phyloP scores from a whole-genome alignment of 225 moss, liverwort and hornwort species.

The Bryoerythrophyllum caledonicum region DNA sequence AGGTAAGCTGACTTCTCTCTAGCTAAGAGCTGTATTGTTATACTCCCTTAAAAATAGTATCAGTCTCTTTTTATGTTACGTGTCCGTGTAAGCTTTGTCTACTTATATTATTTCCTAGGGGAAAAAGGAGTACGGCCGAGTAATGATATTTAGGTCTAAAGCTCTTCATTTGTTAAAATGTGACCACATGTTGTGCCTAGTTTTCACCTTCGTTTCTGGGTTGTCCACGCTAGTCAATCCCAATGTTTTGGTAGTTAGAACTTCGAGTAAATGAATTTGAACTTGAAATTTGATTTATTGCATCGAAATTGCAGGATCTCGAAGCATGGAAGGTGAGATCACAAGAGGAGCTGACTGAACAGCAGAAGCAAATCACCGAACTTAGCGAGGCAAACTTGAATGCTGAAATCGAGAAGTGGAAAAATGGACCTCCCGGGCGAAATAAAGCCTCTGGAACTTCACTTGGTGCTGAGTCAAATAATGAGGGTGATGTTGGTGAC shows the following conservation, averaged over 20 bases:
- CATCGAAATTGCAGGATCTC: constrained; percentile 58
- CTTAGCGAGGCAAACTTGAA: constrained; percentile 81
- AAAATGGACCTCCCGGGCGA: constrained; percentile 62
- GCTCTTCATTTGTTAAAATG: background rate
- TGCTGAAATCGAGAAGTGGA: constrained; percentile 92
- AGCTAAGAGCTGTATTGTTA: constrained; percentile 6
- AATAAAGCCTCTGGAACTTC: constrained; percentile 38
- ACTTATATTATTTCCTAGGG: background rate
- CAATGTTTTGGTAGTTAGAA: background rate
- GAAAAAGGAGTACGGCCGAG: background rate
- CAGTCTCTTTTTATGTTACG: background rate
- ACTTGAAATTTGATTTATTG: constrained; percentile 9
- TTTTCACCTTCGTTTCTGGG: background rate
- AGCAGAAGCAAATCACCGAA: constrained; percentile 73
- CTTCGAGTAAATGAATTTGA: background rate
- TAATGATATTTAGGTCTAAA: background rate
- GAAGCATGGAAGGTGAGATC: constrained; percentile 76
- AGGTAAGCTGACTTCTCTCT: constrained; percentile 49
- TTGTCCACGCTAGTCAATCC: background rate
- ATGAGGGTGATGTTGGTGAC: constrained; percentile 51
- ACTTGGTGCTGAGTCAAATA: constrained; percentile 34
- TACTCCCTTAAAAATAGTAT: background rate
- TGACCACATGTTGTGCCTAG: background rate
- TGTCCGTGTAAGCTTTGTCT: background rate
- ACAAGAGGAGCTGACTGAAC: constrained; percentile 73